phyloP scores from a whole-genome alignment of 768 basidiomycete genomes.

The Lentinula boryana region DNA sequence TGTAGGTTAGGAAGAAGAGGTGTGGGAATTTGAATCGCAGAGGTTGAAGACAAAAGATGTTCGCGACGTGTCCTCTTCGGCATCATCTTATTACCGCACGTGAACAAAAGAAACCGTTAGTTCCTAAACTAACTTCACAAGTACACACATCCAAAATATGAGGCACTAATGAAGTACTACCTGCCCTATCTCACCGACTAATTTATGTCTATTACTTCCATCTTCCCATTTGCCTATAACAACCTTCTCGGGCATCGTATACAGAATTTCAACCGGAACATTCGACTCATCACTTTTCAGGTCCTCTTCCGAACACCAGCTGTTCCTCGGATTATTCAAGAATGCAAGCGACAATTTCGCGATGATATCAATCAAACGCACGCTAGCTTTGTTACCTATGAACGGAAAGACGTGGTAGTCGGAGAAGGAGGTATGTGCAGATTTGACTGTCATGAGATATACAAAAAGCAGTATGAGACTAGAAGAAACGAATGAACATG shows the following conservation, averaged over 20 bases:
- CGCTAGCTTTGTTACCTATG: constrained; percentile 25
- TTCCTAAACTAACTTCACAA: no score
- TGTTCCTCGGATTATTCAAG: constrained; percentile 23
- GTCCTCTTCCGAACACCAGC: constrained; percentile 23
- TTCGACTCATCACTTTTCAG: neutral
- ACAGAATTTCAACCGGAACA: constrained; percentile 20
- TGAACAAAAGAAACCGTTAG: no score
- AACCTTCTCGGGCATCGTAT: constrained; percentile 30
- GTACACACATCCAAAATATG: neutral
- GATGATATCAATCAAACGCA: constrained; percentile 28
- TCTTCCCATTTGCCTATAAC: constrained; percentile 37
- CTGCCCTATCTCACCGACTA: constrained; percentile 37
- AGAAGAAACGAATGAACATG: neutral
- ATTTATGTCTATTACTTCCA: constrained; percentile 36
- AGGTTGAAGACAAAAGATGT: neutral
- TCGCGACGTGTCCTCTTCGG: neutral
- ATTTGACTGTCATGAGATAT: constrained; percentile 27
- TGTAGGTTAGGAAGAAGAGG: neutral
- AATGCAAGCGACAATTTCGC: constrained; percentile 34
- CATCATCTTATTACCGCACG: neutral
- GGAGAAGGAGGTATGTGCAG: constrained; percentile 40
- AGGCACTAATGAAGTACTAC: constrained; percentile 29
- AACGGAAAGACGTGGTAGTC: constrained; percentile 42
- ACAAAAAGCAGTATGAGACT: neutral
- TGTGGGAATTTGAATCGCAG: neutral